phyloP scores from a whole-genome alignment of 257 asterid species.

The Fraxinus pennsylvanica region DNA sequence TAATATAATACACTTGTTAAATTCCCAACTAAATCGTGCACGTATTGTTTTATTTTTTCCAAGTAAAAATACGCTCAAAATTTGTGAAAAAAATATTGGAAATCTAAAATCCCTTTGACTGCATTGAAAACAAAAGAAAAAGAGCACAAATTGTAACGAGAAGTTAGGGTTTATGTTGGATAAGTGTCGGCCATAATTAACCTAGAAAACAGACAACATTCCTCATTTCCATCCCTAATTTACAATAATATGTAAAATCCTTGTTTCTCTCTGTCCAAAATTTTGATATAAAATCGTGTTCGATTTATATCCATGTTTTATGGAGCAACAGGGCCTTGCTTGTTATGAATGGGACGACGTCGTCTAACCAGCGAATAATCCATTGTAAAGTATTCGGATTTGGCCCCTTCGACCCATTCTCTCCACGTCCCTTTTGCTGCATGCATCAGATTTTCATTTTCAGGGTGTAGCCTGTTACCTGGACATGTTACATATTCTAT shows the following conservation, averaged over 20 bases:
- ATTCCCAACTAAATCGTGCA: background rate
- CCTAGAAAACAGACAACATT: constrained; percentile 35
- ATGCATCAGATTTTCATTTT: constrained; percentile 32
- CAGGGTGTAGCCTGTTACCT: constrained; percentile 39
- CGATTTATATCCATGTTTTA: constrained; percentile 31
- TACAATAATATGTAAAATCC: constrained; percentile 9
- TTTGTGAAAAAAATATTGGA: constrained; percentile 16
- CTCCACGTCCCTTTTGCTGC: constrained; percentile 49
- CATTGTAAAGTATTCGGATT: constrained; percentile 60
- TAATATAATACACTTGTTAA: background rate
- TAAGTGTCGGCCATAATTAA: constrained; percentile 54
- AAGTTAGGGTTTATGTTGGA: constrained; percentile 32
- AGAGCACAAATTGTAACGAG: constrained; percentile 31
- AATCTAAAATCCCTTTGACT: constrained; percentile 34
- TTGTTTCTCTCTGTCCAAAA: constrained; percentile 7
- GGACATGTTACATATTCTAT: constrained; percentile 9
- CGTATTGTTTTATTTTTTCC: background rate
- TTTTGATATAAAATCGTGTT: background rate
- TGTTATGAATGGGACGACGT: constrained; percentile 79
- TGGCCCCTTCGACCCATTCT: constrained; percentile 52
- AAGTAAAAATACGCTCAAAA: background rate
- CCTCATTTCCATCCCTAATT: constrained; percentile 49
- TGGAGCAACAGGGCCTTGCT: constrained; percentile 51
- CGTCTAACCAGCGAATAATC: constrained; percentile 65
- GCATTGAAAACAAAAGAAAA: constrained; percentile 15